Percentiles rank a stretch among this genome's conserved stretches.
Conservation (phyloP, 2,329 filamentous ascomycete genomes). For the Alternaria solani region DNA sequence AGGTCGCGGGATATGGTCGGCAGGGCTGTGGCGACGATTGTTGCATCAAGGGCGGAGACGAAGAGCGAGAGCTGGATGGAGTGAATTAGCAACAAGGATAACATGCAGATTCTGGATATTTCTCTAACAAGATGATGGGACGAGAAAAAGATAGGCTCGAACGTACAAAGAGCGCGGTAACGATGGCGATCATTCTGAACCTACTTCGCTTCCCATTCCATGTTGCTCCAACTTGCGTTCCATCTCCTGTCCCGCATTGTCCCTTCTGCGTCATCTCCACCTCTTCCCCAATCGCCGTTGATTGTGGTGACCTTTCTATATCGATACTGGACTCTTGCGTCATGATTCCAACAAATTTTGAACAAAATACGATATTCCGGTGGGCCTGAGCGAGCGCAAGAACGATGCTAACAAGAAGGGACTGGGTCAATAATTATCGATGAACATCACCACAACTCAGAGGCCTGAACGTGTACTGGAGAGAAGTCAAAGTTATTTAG, state of each 20-base stretch:
- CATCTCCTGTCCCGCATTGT: not conserved
- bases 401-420: not conserved
- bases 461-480: not conserved
- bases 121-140: not conserved
- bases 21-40: constrained; percentile 71
- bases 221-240: constrained; percentile 9
- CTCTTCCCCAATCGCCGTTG: not conserved
- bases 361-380: not conserved
- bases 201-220: constrained; percentile 31
- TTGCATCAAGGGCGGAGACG: constrained; percentile 58
- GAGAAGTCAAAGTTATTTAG: not conserved
- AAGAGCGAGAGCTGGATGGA: constrained; percentile 49
- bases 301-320: not conserved
- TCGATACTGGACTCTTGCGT: not conserved
- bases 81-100: not conserved
- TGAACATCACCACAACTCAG: not conserved
- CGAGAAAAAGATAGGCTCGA: not conserved
- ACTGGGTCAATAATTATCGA: not conserved
- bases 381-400: not conserved
- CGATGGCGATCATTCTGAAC: constrained; percentile 38
- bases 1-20: constrained; percentile 72
- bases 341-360: not conserved
- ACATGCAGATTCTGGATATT: not conserved
- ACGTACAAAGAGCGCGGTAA: constrained; percentile 47
- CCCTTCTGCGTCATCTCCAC: not conserved